Evolutionary conservation across 495 filamentous ascomycete genomes (phyloP), one percentile per base, ranked within the genome.

Genomic region (Hyaloscypha finlandica): DNA sequence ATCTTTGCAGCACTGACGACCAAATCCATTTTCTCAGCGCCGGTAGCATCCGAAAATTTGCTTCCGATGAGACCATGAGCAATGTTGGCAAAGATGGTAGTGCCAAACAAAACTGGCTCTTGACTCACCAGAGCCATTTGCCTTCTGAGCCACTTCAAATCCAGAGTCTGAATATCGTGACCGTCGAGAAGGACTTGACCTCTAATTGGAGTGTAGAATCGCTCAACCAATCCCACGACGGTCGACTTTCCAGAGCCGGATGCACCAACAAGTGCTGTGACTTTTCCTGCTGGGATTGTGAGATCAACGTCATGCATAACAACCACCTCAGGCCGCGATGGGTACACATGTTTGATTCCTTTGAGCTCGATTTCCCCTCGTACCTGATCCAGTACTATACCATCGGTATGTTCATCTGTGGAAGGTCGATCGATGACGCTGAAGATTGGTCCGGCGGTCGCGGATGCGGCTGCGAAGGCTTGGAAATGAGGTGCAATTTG

Each of bases 221-320:
- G 78, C 67, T 87, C 84, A 12, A 89, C 71, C 4, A 89, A 75
- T 33, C 80, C 73, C 30, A 89, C 78, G 9, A 83, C 76, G 1
- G 85, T 87, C 4, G 79, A 80, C 67, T 89, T 89, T 9, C 86
- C 86, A 20, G 86, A 89, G 5, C 89, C 90, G 0, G 88, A 91
- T n/a, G 92, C 85, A 2, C 94, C 90, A 53, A 95, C 91, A 56
- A 97, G 82, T 20, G 93, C 92, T 29, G 90, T 91, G 20, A 88
- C 89, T 74, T 94, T 92, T 1, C 93, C 93, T 6, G 92, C 88
- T 8, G 89, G 88, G 6, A 91, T 79, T 1, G 74, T 75, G 11
- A 90, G 68, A 54, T 76, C 78, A 37, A 90, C 70, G 16, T 83
- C 70, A 51, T 81, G 76, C 3, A 85, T 76, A 0, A 90, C 82